Conservation (phyloP, 352 stramenopile genomes). For the Phytopythium chamaehyphon region DNA sequence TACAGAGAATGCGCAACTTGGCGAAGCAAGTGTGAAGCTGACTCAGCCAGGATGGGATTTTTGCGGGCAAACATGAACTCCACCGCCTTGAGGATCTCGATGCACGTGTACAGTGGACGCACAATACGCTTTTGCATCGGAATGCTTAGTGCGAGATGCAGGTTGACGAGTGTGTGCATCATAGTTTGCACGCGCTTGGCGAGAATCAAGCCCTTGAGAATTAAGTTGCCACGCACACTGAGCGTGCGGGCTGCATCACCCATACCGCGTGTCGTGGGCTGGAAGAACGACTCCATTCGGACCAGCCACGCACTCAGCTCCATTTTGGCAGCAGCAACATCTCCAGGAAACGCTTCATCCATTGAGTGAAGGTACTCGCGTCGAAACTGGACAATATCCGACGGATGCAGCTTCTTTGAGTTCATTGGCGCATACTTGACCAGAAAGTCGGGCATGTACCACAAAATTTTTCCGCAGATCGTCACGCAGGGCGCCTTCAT, state of each 20-base stretch:
- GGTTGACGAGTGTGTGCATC: slow-evolving; percentile 86
- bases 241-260: slow-evolving; percentile 70
- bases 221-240: slow-evolving; percentile 83
- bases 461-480: slow-evolving; percentile 82
- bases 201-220: slow-evolving; percentile 90
- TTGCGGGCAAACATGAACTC: slow-evolving; percentile 92
- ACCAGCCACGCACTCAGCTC: slow-evolving; percentile 84
- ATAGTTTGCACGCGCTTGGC: slow-evolving; percentile 87
- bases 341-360: slow-evolving; percentile 71
- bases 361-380: slow-evolving; percentile 75
- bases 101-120: slow-evolving; percentile 82
- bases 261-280: slow-evolving; percentile 71
- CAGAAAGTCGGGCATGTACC: slow-evolving; percentile 86
- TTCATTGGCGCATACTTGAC: slow-evolving; percentile 78
- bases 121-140: slow-evolving; percentile 86
- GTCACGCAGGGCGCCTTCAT: slow-evolving; percentile 79
- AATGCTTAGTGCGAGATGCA: slow-evolving; percentile 85
- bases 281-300: slow-evolving; percentile 87
- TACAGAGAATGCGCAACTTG: slow-evolving; percentile 81
- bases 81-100: slow-evolving; percentile 90
- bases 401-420: slow-evolving; percentile 78
- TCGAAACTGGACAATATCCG: slow-evolving; percentile 73
- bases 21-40: slow-evolving; percentile 61
- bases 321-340: slow-evolving; percentile 77
- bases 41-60: slow-evolving; percentile 78